Conservation (phyloP, 306 rosid genomes). For the Lathyrus tuberosus region DNA sequence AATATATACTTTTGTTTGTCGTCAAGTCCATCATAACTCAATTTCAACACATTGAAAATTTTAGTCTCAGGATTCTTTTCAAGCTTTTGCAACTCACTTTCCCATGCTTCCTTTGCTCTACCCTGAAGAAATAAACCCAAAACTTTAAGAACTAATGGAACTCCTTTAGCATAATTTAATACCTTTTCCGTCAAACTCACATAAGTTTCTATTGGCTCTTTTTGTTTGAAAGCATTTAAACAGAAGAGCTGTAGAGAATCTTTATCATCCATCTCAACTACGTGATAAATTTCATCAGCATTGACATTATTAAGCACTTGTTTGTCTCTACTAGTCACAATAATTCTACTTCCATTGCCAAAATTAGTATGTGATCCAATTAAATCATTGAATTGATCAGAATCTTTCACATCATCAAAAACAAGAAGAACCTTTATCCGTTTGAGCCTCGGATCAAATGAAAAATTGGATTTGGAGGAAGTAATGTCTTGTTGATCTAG, state of each 20-base stretch:
- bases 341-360: background rate
- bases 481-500: background rate
- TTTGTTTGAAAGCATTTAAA: background rate
- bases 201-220: background rate
- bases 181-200: background rate
- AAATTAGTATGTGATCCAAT: background rate
- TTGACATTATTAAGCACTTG: background rate
- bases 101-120: constrained; percentile 34
- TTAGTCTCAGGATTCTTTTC: background rate
- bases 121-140: constrained; percentile 38
- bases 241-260: background rate
- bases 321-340: background rate
- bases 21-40: constrained; percentile 44
- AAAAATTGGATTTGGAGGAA: background rate
- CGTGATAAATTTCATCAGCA: background rate
- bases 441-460: background rate
- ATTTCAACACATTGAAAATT: background rate
- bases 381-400: background rate
- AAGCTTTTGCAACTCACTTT: constrained; percentile 21
- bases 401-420: background rate
- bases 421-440: background rate
- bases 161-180: constrained; percentile 32
- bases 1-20: constrained; percentile 28
- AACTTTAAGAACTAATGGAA: constrained; percentile 45
- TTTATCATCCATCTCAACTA: background rate